Percentiles rank a stretch among this genome's conserved stretches.
These are phyloP conservation scores for Pseudogymnoascus sp. DNA, from an alignment of 2,329 filamentous ascomycete genomes.

Conservation along the genomic window DNA sequence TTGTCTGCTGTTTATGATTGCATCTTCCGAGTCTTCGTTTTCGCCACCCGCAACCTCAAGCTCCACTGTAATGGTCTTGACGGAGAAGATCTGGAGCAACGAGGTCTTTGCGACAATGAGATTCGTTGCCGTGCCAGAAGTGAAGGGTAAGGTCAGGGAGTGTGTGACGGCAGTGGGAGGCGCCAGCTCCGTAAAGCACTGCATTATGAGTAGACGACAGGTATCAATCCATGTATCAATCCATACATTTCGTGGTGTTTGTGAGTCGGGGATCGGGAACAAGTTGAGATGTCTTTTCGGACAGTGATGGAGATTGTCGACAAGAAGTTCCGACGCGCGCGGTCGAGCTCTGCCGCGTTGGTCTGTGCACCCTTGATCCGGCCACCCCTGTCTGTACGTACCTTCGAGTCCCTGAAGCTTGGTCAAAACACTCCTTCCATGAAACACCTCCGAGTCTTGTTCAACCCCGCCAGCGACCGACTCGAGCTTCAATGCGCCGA, in stretches of 20 bases:
- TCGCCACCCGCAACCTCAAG: conserved; percentile 30
- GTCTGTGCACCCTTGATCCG: background rate
- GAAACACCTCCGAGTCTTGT: background rate
- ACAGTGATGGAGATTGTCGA: background rate
- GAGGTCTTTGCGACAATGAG: conserved; percentile 89
- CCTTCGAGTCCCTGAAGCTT: conserved; percentile 4
- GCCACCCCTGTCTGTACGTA: conserved; percentile 1
- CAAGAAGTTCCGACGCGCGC: background rate
- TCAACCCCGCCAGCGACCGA: background rate
- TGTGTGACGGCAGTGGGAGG: conserved; percentile 92
- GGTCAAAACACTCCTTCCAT: background rate
- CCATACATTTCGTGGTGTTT: background rate
- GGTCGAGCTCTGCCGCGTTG: background rate
- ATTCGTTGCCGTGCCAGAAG: conserved; percentile 69
- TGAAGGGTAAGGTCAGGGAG: conserved; percentile 72
- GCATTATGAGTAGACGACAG: conserved; percentile 55
- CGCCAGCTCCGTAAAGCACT: conserved; percentile 94
- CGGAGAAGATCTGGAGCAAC: conserved; percentile 81
- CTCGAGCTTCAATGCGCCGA: background rate
- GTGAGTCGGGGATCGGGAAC: background rate
- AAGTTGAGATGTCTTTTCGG: background rate
- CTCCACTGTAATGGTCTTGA: conserved; percentile 60
- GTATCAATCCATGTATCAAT: background rate
- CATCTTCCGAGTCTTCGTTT: conserved; percentile 33
- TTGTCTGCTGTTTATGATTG: conserved; percentile 43